phyloP scores from a whole-genome alignment of 2,329 filamentous ascomycete genomes.

The Penicillium sp. region DNA sequence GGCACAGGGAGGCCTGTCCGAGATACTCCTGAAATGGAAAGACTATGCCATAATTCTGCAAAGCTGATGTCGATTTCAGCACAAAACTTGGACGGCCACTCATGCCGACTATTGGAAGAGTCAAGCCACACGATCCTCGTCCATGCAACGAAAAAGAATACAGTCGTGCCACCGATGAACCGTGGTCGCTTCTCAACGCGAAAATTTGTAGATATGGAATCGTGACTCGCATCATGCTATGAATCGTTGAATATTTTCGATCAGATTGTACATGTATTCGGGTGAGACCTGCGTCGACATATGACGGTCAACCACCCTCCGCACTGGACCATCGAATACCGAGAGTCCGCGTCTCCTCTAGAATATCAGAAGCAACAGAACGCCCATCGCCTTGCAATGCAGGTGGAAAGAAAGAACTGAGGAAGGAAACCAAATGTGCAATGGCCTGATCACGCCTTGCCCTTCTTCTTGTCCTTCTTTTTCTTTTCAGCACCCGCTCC shows the following conservation, averaged over 20 bases:
- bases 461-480: slow-evolving; percentile 49
- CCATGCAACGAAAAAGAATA: too few species aligned
- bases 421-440: slow-evolving; percentile 6
- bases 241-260: slow-evolving; percentile 1
- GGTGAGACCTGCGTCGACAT: neutral
- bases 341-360: slow-evolving; percentile 1
- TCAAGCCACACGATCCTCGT: too few species aligned
- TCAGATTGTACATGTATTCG: slow-evolving; percentile 2
- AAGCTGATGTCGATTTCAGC: too few species aligned
- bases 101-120: too few species aligned
- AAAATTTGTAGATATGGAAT: too few species aligned
- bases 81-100: too few species aligned
- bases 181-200: too few species aligned
- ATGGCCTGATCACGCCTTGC: slow-evolving; percentile 33
- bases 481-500: slow-evolving; percentile 34
- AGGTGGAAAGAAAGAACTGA: slow-evolving; percentile 26
- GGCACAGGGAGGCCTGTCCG: too few species aligned
- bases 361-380: slow-evolving; percentile 14
- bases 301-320: neutral
- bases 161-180: too few species aligned
- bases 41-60: too few species aligned
- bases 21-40: too few species aligned
- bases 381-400: slow-evolving; percentile 37
- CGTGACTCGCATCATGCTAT: neutral
- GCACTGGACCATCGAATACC: slow-evolving; percentile 1